A percentile compares a stretch with the other conserved stretches of the same genome.
These are phyloP conservation scores for Monosporascus sp. DNA, from an alignment of 2,329 filamentous ascomycete species.

Conservation along the genomic window DNA sequence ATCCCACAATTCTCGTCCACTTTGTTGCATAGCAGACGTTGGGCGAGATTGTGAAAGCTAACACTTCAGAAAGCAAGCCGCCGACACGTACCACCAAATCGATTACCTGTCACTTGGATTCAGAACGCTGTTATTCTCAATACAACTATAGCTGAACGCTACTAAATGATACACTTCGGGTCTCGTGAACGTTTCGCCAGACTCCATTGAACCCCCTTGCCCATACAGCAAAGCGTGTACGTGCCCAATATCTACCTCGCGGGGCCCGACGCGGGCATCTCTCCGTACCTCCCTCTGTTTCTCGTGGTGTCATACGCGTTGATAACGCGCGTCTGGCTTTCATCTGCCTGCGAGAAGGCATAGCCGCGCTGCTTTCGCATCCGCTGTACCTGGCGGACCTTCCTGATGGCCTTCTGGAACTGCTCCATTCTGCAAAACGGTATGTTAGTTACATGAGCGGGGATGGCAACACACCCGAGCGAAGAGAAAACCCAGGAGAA, in stretches of 20 bases:
- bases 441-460: constrained; percentile 18
- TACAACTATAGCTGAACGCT: too few species aligned
- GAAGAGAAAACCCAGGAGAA: not conserved
- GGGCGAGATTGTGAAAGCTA: too few species aligned
- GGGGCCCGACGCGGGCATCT: constrained; percentile 61
- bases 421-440: constrained; percentile 81
- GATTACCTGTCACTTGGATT: too few species aligned
- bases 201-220: not conserved
- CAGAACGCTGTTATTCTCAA: too few species aligned
- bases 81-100: too few species aligned
- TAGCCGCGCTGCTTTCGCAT: constrained; percentile 99
- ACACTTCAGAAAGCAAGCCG: too few species aligned
- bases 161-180: too few species aligned
- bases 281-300: constrained; percentile 85
- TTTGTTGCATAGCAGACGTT: too few species aligned
- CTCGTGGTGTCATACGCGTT: constrained; percentile 97
- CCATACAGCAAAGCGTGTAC: not conserved
- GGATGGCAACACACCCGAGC: not conserved
- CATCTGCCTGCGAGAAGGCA: constrained; percentile 95
- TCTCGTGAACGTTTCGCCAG: not conserved
- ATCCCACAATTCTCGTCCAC: too few species aligned
- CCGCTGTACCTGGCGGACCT: constrained; percentile 94
- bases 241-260: constrained; percentile 15
- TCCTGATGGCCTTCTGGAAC: constrained; percentile 98
- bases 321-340: constrained; percentile 88